These are phyloP conservation scores for Podila epicladia DNA, from an alignment of 192 early-diverging fungal genomes.

Conservation along the genomic window DNA sequence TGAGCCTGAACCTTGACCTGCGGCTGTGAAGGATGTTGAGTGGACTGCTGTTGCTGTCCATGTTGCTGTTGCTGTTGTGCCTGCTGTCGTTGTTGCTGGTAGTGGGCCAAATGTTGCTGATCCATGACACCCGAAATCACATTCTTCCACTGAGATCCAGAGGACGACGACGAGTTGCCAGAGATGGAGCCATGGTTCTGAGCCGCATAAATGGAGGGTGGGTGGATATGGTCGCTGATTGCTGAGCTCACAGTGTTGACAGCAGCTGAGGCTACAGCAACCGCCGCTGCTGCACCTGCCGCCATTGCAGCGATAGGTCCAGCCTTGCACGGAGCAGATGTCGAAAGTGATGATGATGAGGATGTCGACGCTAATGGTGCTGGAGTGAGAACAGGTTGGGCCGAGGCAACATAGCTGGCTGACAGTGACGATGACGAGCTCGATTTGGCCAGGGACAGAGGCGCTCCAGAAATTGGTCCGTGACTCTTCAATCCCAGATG, in stretches of 20 bases:
- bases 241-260: slow-evolving; percentile 36
- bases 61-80: neutral
- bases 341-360: neutral
- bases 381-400: slow-evolving; percentile 12
- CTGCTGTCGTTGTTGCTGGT: slow-evolving; percentile 8
- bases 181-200: neutral
- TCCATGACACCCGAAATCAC: slow-evolving; percentile 2
- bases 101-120: neutral
- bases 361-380: neutral
- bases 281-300: slow-evolving; percentile 25
- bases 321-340: neutral
- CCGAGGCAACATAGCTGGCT: slow-evolving; percentile 12
- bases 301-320: slow-evolving; percentile 38
- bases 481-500: slow-evolving; percentile 7
- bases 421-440: slow-evolving; percentile 23
- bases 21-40: neutral
- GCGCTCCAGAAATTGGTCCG: neutral
- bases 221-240: slow-evolving; percentile 32
- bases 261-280: slow-evolving; percentile 30
- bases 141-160: neutral
- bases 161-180: neutral
- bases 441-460: slow-evolving; percentile 3
- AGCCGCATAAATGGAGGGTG: slow-evolving; percentile 15
- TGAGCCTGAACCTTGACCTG: neutral
- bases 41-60: neutral